These are phyloP conservation scores for Fusarium verticillioides DNA, from an alignment of 2,329 filamentous ascomycete genomes.

Conservation along the genomic window DNA sequence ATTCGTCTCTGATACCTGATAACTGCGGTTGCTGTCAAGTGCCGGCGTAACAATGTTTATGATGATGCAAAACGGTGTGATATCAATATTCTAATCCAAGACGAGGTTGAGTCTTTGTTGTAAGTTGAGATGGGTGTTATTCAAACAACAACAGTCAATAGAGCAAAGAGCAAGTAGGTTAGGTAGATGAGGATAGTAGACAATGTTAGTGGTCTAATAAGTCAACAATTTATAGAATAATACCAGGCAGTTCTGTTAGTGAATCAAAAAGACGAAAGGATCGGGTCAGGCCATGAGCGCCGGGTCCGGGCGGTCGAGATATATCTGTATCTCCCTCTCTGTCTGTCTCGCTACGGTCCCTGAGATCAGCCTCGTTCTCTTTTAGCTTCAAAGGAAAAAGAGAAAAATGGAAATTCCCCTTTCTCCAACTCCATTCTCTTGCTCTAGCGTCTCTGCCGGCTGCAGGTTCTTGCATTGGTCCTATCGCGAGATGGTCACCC, in stretches of 20 bases:
- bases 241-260: conserved; percentile 7
- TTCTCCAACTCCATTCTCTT: conserved; percentile 7
- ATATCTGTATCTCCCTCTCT: conserved; percentile 46
- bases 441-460: conserved; percentile 15
- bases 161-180: conserved; percentile 8
- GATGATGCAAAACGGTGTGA: conserved; percentile 33
- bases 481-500: conserved; percentile 40
- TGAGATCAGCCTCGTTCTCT: conserved; percentile 33
- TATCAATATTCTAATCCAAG: conserved; percentile 1
- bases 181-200: neutral
- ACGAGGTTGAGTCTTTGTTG: conserved; percentile 2
- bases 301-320: conserved; percentile 40
- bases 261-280: conserved; percentile 21
- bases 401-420: conserved; percentile 12
- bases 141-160: conserved; percentile 18
- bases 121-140: conserved; percentile 3
- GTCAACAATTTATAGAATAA: conserved; percentile 8
- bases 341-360: conserved; percentile 30
- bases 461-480: conserved; percentile 36
- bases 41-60: neutral
- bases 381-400: neutral
- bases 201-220: neutral
- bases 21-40: conserved; percentile 2
- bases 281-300: conserved; percentile 22
- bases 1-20: conserved; percentile 5